These are phyloP conservation scores for Lyophyllum shimeji DNA, from an alignment of 768 basidiomycete species.

Conservation along the genomic window DNA sequence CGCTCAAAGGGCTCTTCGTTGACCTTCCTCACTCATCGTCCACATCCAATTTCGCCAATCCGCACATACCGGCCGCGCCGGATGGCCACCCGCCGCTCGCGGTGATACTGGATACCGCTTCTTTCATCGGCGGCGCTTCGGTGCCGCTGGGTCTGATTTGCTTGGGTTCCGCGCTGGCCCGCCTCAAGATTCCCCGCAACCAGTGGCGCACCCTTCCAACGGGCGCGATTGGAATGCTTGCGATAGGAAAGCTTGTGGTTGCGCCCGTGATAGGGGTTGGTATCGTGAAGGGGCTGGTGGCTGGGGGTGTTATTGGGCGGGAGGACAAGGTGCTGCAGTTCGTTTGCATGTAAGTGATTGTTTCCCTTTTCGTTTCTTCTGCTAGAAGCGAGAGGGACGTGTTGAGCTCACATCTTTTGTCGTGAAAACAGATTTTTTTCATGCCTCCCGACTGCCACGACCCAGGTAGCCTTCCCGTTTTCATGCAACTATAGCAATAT, in stretches of 20 bases:
- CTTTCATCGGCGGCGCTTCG: constrained; percentile 52
- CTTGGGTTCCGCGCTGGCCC: constrained; percentile 57
- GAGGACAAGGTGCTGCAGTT: constrained; percentile 63
- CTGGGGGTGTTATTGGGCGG: constrained; percentile 41
- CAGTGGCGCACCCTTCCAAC: constrained; percentile 44
- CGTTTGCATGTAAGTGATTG: constrained; percentile 61
- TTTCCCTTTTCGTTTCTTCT: not conserved
- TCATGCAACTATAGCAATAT: not conserved
- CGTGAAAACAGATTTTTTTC: constrained; percentile 47
- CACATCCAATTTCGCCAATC: constrained; percentile 16
- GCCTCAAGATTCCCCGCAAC: constrained; percentile 48
- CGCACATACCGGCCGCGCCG: constrained; percentile 42
- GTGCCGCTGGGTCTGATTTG: constrained; percentile 55
- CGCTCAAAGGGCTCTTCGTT: constrained; percentile 54
- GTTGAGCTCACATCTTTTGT: not conserved
- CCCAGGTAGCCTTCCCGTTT: constrained; percentile 38
- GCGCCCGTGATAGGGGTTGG: constrained; percentile 62
- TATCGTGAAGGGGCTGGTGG: constrained; percentile 51
- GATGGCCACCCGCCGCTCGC: constrained; percentile 59
- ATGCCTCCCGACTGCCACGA: constrained; percentile 60
- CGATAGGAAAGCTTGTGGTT: constrained; percentile 53
- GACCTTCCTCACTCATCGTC: constrained; percentile 25
- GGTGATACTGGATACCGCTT: constrained; percentile 47
- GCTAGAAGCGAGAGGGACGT: not conserved
- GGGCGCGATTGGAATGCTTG: constrained; percentile 53